These are phyloP conservation scores for Saturnispora zaruensis DNA, from an alignment of 805 yeast species.

Conservation along the genomic window DNA sequence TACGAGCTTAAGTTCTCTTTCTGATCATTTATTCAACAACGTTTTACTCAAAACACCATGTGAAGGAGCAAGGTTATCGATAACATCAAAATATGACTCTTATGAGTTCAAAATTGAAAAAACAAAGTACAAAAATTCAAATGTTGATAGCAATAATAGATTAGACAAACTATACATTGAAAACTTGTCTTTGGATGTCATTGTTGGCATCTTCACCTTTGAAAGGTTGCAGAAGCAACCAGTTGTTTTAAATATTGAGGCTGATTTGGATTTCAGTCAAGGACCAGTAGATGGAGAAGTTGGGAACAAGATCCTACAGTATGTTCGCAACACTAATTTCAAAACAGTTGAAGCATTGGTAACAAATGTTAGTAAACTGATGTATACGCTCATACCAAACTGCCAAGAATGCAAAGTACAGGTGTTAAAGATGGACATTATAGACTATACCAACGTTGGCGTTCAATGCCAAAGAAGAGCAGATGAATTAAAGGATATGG, in stretches of 20 bases:
- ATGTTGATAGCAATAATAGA: background rate
- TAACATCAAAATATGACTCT: conserved; percentile 5
- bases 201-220: conserved; percentile 91
- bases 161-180: conserved; percentile 2
- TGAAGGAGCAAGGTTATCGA: conserved; percentile 11
- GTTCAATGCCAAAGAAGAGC: conserved; percentile 54
- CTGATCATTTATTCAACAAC: conserved; percentile 14
- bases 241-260: conserved; percentile 52
- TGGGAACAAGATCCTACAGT: conserved; percentile 42
- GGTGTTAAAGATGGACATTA: conserved; percentile 83
- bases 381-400: conserved; percentile 13
- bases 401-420: conserved; percentile 35
- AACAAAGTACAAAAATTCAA: background rate
- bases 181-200: conserved; percentile 30
- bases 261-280: conserved; percentile 24
- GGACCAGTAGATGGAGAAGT: conserved; percentile 30
- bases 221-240: conserved; percentile 79
- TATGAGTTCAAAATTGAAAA: conserved; percentile 1
- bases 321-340: conserved; percentile 73
- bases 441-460: conserved; percentile 82
- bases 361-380: conserved; percentile 46
- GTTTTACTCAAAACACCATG: conserved; percentile 17
- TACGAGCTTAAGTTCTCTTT: conserved; percentile 32
- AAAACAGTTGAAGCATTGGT: conserved; percentile 93
- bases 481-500: conserved; percentile 28